phyloP scores from a whole-genome alignment of 2,329 filamentous ascomycete species.

The Bipolaris victoriae region DNA sequence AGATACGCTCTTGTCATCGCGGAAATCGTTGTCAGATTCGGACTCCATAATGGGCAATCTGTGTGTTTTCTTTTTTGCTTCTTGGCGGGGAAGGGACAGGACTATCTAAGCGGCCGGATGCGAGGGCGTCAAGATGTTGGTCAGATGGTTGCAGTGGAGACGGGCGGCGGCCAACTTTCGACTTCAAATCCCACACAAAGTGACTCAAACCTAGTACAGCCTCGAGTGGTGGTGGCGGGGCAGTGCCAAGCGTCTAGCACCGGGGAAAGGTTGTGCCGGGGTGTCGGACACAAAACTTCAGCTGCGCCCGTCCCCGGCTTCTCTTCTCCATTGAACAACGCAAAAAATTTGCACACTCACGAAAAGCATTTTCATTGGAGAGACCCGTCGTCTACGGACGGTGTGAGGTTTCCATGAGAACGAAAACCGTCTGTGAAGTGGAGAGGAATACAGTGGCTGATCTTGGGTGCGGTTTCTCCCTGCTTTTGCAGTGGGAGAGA shows the following conservation, averaged over 20 bases:
- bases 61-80: neutral
- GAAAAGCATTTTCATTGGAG: slow-evolving; percentile 65
- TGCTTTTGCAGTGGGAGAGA: slow-evolving; percentile 58
- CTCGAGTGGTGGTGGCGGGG: slow-evolving; percentile 34
- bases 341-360: slow-evolving; percentile 61
- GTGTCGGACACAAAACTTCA: slow-evolving; percentile 35
- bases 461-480: slow-evolving; percentile 65
- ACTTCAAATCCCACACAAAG: slow-evolving; percentile 38
- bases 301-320: slow-evolving; percentile 32
- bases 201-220: slow-evolving; percentile 44
- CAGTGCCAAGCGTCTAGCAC: slow-evolving; percentile 19
- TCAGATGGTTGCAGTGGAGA: slow-evolving; percentile 13
- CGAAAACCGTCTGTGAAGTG: slow-evolving; percentile 65
- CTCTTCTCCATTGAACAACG: slow-evolving; percentile 61
- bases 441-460: slow-evolving; percentile 57
- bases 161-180: slow-evolving; percentile 19
- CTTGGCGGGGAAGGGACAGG: neutral
- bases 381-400: slow-evolving; percentile 47
- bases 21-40: slow-evolving; percentile 50
- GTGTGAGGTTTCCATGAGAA: slow-evolving; percentile 59
- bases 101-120: neutral
- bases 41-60: slow-evolving; percentile 48
- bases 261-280: slow-evolving; percentile 30
- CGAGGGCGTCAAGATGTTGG: neutral
- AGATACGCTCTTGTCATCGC: slow-evolving; percentile 61